Conservation (phyloP, 2,329 filamentous ascomycete species). For the Pseudogymnoascus sp. region DNA sequence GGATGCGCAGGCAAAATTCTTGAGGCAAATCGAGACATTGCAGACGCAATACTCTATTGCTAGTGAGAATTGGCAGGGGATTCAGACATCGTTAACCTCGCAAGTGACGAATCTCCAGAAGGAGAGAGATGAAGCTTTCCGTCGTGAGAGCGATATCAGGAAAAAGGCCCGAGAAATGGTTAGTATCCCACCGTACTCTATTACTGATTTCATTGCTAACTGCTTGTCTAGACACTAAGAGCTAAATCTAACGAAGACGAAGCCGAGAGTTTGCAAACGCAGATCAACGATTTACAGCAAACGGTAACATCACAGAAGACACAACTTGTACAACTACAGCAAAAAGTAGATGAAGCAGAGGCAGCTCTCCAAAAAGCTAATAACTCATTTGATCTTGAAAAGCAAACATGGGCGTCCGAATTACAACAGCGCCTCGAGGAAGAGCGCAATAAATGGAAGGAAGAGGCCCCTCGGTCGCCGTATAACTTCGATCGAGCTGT, state of each 20-base stretch:
- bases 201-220: conserved; percentile 23
- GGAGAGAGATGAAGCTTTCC: conserved; percentile 79
- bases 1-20: conserved; percentile 79
- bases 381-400: conserved; percentile 51
- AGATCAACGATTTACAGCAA: conserved; percentile 56
- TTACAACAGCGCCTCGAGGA: conserved; percentile 55
- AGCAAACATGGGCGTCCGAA: conserved; percentile 50
- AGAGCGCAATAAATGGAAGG: conserved; percentile 53
- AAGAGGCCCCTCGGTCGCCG: conserved; percentile 31
- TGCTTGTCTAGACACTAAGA: conserved; percentile 50
- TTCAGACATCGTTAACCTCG: conserved; percentile 77
- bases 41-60: conserved; percentile 93
- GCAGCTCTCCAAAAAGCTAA: conserved; percentile 53
- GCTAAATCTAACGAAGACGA: conserved; percentile 65
- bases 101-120: conserved; percentile 74
- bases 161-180: conserved; percentile 84
- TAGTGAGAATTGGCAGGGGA: conserved; percentile 95
- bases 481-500: conserved; percentile 27
- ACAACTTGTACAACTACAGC: conserved; percentile 55
- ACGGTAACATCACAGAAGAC: conserved; percentile 55
- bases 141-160: conserved; percentile 78
- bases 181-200: conserved; percentile 31
- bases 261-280: conserved; percentile 60
- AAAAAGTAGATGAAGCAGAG: conserved; percentile 59
- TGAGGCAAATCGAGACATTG: conserved; percentile 89